These are phyloP conservation scores for Entophlyctis helioformis DNA, from an alignment of 192 early-diverging fungal genomes.

Conservation along the genomic window DNA sequence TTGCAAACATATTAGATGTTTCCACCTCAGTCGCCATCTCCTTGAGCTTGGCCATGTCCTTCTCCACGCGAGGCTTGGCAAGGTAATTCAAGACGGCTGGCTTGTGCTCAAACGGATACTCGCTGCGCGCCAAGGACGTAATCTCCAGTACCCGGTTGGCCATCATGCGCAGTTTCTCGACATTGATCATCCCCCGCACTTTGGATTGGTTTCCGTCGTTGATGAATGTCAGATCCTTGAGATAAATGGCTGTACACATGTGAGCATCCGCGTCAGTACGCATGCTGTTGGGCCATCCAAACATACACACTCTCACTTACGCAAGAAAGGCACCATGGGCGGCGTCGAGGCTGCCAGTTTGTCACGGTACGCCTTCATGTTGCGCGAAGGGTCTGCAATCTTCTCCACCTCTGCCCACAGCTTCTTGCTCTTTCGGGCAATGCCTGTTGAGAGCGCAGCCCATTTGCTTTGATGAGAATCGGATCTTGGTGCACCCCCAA, in stretches of 20 bases:
- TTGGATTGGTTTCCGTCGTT: conserved; percentile 50
- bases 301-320: no score
- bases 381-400: conserved; percentile 42
- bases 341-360: conserved; percentile 19
- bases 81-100: conserved; percentile 45
- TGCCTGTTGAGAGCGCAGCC: no score
- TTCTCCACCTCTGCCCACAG: conserved; percentile 35
- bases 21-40: conserved; percentile 30
- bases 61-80: conserved; percentile 42
- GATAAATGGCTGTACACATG: conserved; percentile 40
- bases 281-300: no score
- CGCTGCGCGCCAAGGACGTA: conserved; percentile 18
- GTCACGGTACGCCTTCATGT: conserved; percentile 51
- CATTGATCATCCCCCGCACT: conserved; percentile 42
- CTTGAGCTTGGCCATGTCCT: conserved; percentile 36
- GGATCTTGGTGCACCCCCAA: no score
- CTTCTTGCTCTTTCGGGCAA: conserved; percentile 36
- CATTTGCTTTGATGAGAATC: no score
- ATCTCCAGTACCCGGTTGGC: conserved; percentile 43
- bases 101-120: conserved; percentile 27
- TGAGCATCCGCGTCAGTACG: no score
- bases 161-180: conserved; percentile 57
- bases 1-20: no score
- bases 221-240: conserved; percentile 51
- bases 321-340: conserved; percentile 50